Evolutionary conservation across 495 filamentous ascomycete genomes (phyloP).

Genomic region (Trichoderma orchidacearum): DNA sequence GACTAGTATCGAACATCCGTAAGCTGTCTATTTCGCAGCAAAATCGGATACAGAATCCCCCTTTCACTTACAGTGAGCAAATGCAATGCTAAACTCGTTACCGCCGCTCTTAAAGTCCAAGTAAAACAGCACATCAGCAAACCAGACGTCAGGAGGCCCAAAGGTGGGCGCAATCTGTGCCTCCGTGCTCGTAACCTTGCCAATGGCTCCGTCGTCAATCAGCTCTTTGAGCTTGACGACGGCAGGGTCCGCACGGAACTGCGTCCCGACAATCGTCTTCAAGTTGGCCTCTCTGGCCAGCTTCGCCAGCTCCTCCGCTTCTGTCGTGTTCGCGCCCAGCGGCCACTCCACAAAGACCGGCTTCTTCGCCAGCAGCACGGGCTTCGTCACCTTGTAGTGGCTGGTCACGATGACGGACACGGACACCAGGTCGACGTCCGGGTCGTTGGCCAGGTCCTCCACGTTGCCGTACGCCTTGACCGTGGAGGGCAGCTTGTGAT

Average conservation of each 20-base stretch:
- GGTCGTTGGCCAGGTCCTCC: constrained; percentile 32
- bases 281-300: constrained; percentile 17
- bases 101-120: constrained; percentile 15
- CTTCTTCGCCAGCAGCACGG: constrained; percentile 32
- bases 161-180: constrained; percentile 1
- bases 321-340: constrained; percentile 8
- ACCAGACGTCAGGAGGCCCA: constrained; percentile 7
- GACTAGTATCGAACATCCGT: constrained; percentile 6
- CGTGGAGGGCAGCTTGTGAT: constrained; percentile 21
- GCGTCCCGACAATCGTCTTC: constrained; percentile 17
- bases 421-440: constrained; percentile 38
- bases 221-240: constrained; percentile 11
- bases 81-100: constrained; percentile 11
- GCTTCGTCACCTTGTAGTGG: constrained; percentile 30
- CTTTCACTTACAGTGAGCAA: constrained; percentile 16
- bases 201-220: constrained; percentile 11
- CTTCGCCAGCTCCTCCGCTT: constrained; percentile 21
- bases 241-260: constrained; percentile 9
- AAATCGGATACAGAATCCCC: no score
- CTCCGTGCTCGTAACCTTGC: constrained; percentile 11
- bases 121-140: constrained; percentile 9
- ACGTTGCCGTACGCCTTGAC: constrained; percentile 31
- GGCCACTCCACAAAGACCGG: constrained; percentile 42
- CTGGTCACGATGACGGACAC: constrained; percentile 25
- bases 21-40: no score